Percentiles rank a stretch among this genome's conserved stretches.
Conservation (phyloP, 495 filamentous ascomycete genomes). For the Podospora bellae-mahoneyi region DNA sequence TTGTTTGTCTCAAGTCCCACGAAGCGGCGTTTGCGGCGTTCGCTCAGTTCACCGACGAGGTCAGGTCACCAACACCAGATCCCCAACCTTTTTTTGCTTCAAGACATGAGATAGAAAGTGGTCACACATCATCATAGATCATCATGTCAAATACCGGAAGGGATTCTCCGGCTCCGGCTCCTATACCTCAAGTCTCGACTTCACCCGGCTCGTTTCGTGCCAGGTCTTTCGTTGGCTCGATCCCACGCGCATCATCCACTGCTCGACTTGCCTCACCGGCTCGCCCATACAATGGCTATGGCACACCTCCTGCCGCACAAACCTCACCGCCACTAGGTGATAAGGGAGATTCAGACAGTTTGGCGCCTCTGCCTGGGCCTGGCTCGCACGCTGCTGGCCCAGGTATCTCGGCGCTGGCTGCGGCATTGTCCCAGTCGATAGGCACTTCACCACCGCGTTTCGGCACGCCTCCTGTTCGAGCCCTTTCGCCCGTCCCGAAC, state of each 20-base stretch:
- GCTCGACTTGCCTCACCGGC: constrained; percentile 71
- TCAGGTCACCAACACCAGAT: not conserved
- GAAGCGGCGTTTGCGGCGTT: not conserved
- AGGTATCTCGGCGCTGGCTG: constrained; percentile 72
- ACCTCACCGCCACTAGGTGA: constrained; percentile 21
- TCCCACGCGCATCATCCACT: constrained; percentile 61
- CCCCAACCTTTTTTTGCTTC: not conserved
- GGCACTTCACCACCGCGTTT: constrained; percentile 59
- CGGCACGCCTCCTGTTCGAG: constrained; percentile 54
- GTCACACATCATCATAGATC: constrained; percentile 3
- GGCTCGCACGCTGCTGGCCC: constrained; percentile 55
- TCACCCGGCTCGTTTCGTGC: constrained; percentile 48
- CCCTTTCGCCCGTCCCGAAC: constrained; percentile 20
- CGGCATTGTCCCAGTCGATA: constrained; percentile 64
- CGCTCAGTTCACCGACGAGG: not conserved
- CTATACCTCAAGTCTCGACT: constrained; percentile 38
- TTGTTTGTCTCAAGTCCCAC: not conserved
- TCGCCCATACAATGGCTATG: constrained; percentile 29
- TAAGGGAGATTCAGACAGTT: constrained; percentile 31
- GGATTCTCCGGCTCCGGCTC: constrained; percentile 34
- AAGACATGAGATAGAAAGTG: constrained; percentile 23
- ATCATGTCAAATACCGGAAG: constrained; percentile 39
- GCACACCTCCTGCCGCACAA: constrained; percentile 12
- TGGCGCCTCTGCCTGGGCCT: constrained; percentile 54
- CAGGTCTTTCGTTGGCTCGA: constrained; percentile 42